phyloP scores from a whole-genome alignment of 305 asterid species.

The Fraxinus baroniana region DNA sequence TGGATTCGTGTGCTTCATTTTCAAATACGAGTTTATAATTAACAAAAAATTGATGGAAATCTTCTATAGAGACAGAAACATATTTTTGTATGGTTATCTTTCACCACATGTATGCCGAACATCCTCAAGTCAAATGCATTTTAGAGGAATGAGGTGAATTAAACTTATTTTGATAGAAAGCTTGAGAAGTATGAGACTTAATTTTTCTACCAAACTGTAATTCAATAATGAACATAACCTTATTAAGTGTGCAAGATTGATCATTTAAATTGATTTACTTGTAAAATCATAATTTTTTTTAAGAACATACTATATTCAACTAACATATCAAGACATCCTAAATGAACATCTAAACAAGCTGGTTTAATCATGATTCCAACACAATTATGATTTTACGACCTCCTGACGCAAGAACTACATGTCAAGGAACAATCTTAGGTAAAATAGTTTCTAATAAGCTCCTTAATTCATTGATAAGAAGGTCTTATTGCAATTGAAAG shows the following conservation, averaged over 20 bases:
- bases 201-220: not conserved
- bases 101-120: not conserved
- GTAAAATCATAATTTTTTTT: not conserved
- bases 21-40: not conserved
- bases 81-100: not conserved
- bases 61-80: not conserved
- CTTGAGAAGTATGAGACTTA: not conserved
- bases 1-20: constrained; percentile 12
- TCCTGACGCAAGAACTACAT: not conserved
- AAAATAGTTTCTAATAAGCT: not conserved
- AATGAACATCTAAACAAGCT: not conserved
- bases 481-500: not conserved
- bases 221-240: not conserved
- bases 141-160: constrained; percentile 16
- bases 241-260: not conserved
- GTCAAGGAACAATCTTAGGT: not conserved
- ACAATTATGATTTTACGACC: not conserved
- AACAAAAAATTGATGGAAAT: not conserved
- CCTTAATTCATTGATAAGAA: not conserved
- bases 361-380: not conserved
- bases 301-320: not conserved
- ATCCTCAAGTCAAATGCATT: not conserved
- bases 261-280: not conserved
- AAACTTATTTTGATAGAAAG: not conserved
- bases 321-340: not conserved